Evolutionary conservation across 1,284 basidiomycete species (phyloP).

Genomic region (Neolentinus lepideus): DNA sequence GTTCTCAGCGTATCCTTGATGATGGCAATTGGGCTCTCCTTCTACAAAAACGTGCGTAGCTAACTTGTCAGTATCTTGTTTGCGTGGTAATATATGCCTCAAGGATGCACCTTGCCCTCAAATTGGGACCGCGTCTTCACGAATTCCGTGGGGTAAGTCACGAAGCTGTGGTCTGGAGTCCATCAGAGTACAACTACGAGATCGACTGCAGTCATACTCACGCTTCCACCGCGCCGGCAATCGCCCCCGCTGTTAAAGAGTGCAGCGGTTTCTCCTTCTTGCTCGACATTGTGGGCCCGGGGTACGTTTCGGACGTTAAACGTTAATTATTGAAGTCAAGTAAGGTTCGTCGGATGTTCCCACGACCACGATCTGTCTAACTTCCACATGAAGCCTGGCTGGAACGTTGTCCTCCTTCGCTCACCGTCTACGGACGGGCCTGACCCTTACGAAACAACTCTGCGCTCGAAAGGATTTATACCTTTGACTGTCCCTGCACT

Average conservation of each 20-base stretch:
- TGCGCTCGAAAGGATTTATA: constrained; percentile 35
- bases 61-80: not conserved
- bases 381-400: not conserved
- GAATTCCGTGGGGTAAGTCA: constrained; percentile 91
- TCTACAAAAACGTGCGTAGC: constrained; percentile 31
- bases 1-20: constrained; percentile 62
- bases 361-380: not conserved
- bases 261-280: constrained; percentile 75
- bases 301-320: not conserved
- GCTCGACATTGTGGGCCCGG: constrained; percentile 24
- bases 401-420: constrained; percentile 45
- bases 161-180: constrained; percentile 40
- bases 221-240: constrained; percentile 92
- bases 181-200: not conserved
- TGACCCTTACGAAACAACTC: constrained; percentile 46
- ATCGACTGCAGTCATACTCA: too few species aligned
- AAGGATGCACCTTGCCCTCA: constrained; percentile 52
- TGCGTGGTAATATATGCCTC: not conserved
- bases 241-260: constrained; percentile 85
- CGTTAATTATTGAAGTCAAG: too few species aligned
- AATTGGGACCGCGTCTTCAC: constrained; percentile 86
- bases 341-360: not conserved
- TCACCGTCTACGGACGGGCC: constrained; percentile 32
- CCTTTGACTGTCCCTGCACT: constrained; percentile 59
- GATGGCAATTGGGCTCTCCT: constrained; percentile 63